These are phyloP conservation scores for Nothopassalora personata DNA, from an alignment of 2,329 filamentous ascomycete genomes.

Conservation along the genomic window DNA sequence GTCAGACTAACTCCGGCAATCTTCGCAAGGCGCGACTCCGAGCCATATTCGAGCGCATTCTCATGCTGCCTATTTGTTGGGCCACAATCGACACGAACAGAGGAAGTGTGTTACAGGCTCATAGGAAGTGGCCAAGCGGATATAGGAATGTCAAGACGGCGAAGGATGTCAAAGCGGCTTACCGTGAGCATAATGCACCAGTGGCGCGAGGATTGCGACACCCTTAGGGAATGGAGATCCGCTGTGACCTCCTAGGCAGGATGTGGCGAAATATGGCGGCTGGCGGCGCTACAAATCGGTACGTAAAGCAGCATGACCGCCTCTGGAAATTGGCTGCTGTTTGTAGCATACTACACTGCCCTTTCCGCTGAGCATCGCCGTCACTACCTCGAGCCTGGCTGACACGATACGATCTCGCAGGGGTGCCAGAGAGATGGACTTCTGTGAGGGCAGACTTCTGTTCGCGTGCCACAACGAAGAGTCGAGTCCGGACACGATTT, in stretches of 20 bases:
- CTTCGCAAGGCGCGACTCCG: not conserved
- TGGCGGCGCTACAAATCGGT: not conserved
- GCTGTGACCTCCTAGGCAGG: not conserved
- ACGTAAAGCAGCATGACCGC: not conserved
- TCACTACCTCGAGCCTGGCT: not conserved
- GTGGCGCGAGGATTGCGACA: not conserved
- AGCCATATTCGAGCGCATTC: not conserved
- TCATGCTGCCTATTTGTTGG: not conserved
- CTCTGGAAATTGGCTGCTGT: not conserved
- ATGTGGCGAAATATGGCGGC: not conserved
- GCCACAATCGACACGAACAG: not conserved
- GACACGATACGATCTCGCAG: not conserved
- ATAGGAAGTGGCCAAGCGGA: not conserved
- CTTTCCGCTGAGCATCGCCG: not conserved
- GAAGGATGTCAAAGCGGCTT: not conserved
- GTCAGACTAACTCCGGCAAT: not conserved
- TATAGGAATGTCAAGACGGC: not conserved
- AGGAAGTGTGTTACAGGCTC: not conserved
- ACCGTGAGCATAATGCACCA: not conserved
- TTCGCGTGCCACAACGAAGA: not conserved
- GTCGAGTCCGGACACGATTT: not conserved
- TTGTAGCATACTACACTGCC: not conserved
- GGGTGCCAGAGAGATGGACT: not conserved
- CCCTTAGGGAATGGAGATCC: not conserved
- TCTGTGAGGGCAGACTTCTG: not conserved